Evolutionary conservation across 352 stramenopile genomes (phyloP), one percentile per base, ranked within the genome.

Genomic region (Pythium oligandrum): DNA sequence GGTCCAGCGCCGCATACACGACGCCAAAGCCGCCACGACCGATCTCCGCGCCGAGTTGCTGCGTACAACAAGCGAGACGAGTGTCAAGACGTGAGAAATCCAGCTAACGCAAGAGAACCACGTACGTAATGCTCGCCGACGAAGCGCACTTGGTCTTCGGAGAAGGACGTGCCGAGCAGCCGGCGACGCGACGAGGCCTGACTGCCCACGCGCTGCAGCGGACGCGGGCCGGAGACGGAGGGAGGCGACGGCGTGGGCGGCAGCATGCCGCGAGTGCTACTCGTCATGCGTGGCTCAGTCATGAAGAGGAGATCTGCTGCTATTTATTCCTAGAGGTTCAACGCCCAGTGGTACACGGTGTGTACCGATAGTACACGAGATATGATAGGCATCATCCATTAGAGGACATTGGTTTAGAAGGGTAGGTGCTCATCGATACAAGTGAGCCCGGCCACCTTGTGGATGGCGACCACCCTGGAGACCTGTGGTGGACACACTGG

Each of bases 11-110:
- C n/a, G 81, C 73, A 58, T 86, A 97, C 36, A 98, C 91, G 26
- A 90, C 68, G 12, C 88, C 89, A 57, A 97, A 98, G 44, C 90
- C 92, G 11, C 92, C 92, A 8, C 86, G 85, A 0, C 92, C 92
- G 45, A 98, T 96, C 64, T 97, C 86, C 3, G 80, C 73, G 2
- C 91, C 91, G 4, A 97, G 62, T 91, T 96, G 88, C 79, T 97
- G 71, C 50, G 10, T 32, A 26, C 11, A 44, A 31, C n/a, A 36
- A 44, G 6, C 45, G 9, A 40, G 6, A 59, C 10, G 50, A 5
- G 26, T 57, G 17, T 44, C 53, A 63, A 52, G 37, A 51, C 45
- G 55, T 36, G 2, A 55, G 55, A 7, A 45, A 11, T 33, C 45
- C 35, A 4, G 36, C n/a, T n/a, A 37, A 5, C 34, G 32, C 40